Conservation (phyloP, 805 yeast genomes). For the Metschnikowia sp. region DNA sequence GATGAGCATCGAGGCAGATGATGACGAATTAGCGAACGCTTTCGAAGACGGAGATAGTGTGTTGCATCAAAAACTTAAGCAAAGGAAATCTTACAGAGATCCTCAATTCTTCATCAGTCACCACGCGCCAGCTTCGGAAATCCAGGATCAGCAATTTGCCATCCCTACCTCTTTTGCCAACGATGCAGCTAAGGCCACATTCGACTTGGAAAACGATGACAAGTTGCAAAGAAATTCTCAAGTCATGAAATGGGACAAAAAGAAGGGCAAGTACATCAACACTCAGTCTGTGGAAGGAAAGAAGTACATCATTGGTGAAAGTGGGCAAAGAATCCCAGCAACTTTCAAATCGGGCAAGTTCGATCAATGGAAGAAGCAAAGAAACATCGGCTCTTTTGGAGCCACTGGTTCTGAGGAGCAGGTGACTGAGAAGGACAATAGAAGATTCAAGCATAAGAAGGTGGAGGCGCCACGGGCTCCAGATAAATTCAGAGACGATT, state of each 20-base stretch:
- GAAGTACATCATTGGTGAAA: constrained; percentile 90
- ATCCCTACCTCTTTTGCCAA: constrained; percentile 63
- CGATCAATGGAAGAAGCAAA: constrained; percentile 84
- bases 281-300: constrained; percentile 67
- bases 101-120: constrained; percentile 80
- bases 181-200: constrained; percentile 81
- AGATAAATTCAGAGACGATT: constrained; percentile 88
- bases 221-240: constrained; percentile 66
- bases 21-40: constrained; percentile 44
- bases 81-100: constrained; percentile 57
- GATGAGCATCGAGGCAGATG: constrained; percentile 39
- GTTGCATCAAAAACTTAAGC: constrained; percentile 25
- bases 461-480: constrained; percentile 82
- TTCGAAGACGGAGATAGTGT: constrained; percentile 53
- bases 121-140: constrained; percentile 75
- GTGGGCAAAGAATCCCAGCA: constrained; percentile 91
- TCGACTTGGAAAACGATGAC: constrained; percentile 78
- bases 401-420: constrained; percentile 16
- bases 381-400: constrained; percentile 48
- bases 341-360: constrained; percentile 85
- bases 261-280: constrained; percentile 85
- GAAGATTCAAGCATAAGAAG: constrained; percentile 68
- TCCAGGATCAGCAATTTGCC: constrained; percentile 77
- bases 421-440: constrained; percentile 24
- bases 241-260: constrained; percentile 87